Evolutionary conservation across 1,284 basidiomycete genomes (phyloP).

Genomic region (Violaceomyces palustris): DNA sequence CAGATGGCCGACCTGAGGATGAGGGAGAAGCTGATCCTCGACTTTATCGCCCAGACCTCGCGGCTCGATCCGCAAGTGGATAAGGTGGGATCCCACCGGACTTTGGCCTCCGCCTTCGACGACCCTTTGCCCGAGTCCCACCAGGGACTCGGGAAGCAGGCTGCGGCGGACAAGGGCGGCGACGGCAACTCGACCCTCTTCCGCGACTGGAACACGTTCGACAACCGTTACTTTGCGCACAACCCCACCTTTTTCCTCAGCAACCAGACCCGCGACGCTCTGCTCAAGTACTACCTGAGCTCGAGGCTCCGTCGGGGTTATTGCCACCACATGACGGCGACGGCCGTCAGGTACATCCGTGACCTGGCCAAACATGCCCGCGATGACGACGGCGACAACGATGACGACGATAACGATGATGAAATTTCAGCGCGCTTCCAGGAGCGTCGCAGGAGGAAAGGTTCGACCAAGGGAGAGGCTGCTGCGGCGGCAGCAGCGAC

Average conservation of each 20-base stretch:
- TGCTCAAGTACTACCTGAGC: constrained; percentile 85
- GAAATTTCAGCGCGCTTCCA: too few relatives aligned
- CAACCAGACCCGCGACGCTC: constrained; percentile 71
- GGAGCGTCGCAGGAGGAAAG: too few relatives aligned
- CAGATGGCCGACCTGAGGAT: constrained; percentile 19
- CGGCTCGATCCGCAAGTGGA: too few relatives aligned
- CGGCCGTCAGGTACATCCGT: constrained; percentile 52
- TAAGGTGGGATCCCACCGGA: not conserved
- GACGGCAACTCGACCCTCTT: constrained; percentile 53
- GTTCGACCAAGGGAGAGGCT: constrained; percentile 9
- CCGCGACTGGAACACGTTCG: constrained; percentile 74
- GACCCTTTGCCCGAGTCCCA: not conserved
- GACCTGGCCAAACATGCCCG: constrained; percentile 29
- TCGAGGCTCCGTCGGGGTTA: constrained; percentile 68
- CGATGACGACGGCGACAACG: constrained; percentile 3
- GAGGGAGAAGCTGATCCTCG: constrained; percentile 58
- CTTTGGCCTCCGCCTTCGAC: not conserved
- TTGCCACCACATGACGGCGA: constrained; percentile 80
- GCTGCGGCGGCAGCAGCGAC: too few relatives aligned
- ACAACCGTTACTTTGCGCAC: constrained; percentile 86
- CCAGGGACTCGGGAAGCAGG: not conserved
- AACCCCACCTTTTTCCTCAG: constrained; percentile 78
- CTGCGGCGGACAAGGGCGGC: too few relatives aligned
- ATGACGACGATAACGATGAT: too few relatives aligned
- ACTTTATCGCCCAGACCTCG: too few relatives aligned